phyloP scores from a whole-genome alignment of 495 filamentous ascomycete species.

The Jackrogersella multiformis region DNA sequence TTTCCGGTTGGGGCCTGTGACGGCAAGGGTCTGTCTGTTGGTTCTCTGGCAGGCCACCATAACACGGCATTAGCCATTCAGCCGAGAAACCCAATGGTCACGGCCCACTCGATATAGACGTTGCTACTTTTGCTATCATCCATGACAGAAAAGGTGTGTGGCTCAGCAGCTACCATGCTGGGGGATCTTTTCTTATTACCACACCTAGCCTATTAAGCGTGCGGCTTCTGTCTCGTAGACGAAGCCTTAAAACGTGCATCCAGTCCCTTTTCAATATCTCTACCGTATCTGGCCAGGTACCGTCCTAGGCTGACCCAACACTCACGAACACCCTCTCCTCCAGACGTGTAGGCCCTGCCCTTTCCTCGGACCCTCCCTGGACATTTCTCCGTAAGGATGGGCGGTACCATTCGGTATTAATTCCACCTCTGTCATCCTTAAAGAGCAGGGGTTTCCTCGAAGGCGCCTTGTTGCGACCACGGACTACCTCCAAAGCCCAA shows the following conservation, averaged over 20 bases:
- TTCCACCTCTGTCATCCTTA: constrained; percentile 59
- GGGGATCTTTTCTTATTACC: constrained; percentile 48
- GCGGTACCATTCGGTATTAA: constrained; percentile 61
- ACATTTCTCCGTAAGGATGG: constrained; percentile 58
- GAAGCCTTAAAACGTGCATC: constrained; percentile 50
- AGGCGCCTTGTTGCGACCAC: constrained; percentile 57
- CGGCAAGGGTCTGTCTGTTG: constrained; percentile 54
- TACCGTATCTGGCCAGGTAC: constrained; percentile 48
- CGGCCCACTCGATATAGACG: constrained; percentile 54
- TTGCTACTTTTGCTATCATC: constrained; percentile 48
- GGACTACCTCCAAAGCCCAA: constrained; percentile 50
- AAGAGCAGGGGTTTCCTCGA: constrained; percentile 55
- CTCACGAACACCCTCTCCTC: constrained; percentile 44
- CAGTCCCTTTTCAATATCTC: constrained; percentile 49
- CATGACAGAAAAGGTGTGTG: constrained; percentile 55
- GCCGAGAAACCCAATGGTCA: constrained; percentile 58
- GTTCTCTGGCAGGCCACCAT: constrained; percentile 55
- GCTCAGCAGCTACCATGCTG: constrained; percentile 57
- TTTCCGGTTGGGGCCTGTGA: constrained; percentile 48
- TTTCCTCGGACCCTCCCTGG: constrained; percentile 59
- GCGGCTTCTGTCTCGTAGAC: constrained; percentile 54
- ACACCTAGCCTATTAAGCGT: constrained; percentile 51
- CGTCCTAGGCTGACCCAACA: constrained; percentile 48
- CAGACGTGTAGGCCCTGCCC: constrained; percentile 55
- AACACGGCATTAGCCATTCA: constrained; percentile 65